Evolutionary conservation across 2,329 filamentous ascomycete species (phyloP).

Genomic region (Ascochyta rabiei): DNA sequence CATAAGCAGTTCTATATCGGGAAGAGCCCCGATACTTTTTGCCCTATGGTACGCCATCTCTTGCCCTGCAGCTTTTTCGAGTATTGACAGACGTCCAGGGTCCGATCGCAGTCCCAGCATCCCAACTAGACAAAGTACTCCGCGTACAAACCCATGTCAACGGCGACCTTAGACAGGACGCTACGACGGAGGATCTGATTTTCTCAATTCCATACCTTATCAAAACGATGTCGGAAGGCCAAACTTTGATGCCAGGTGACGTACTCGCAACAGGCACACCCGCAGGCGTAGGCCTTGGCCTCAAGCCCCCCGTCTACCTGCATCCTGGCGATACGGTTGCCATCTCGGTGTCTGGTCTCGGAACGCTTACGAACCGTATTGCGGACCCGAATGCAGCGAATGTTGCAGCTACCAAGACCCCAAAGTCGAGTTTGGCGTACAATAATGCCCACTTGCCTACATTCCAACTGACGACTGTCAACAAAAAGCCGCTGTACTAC

Average conservation of each 20-base stretch:
- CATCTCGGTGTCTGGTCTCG: conserved; percentile 33
- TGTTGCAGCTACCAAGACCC: conserved; percentile 30
- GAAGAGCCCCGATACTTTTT: conserved; percentile 62
- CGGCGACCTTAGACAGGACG: conserved; percentile 55
- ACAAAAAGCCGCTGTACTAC: conserved; percentile 52
- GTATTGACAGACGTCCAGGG: conserved; percentile 42
- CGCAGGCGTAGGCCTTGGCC: conserved; percentile 48
- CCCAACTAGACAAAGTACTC: conserved; percentile 53
- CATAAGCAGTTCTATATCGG: conserved; percentile 67
- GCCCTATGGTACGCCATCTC: conserved; percentile 55
- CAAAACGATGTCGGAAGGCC: conserved; percentile 54
- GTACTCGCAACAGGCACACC: conserved; percentile 59
- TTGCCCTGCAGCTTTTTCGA: neutral
- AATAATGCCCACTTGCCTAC: conserved; percentile 35
- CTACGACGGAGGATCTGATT: conserved; percentile 53
- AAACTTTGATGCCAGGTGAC: conserved; percentile 53
- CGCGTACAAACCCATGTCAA: conserved; percentile 55
- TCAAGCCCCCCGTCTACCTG: conserved; percentile 44
- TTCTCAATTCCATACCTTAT: conserved; percentile 55
- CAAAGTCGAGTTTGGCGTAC: neutral
- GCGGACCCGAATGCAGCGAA: conserved; percentile 51
- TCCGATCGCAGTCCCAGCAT: conserved; percentile 58
- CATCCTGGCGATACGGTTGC: conserved; percentile 32
- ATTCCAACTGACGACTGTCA: conserved; percentile 47
- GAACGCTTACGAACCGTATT: conserved; percentile 36